These are phyloP conservation scores for Tilletia horrida DNA, from an alignment of 1,284 basidiomycete species.

Conservation along the genomic window DNA sequence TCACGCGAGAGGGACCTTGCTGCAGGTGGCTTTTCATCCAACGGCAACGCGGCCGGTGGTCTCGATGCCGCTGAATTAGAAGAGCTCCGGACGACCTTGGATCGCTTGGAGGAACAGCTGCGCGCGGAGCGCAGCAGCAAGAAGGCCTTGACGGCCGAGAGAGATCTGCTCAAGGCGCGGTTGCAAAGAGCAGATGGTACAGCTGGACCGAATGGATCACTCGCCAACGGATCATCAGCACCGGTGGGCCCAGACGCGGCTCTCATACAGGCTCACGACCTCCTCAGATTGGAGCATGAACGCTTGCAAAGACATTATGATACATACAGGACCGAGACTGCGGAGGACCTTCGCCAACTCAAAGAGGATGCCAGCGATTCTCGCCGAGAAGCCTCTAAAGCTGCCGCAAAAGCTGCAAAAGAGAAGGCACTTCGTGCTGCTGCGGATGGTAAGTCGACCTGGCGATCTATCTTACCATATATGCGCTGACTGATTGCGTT, in stretches of 20 bases:
- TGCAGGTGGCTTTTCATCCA: conserved; percentile 8
- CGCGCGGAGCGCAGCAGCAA: conserved; percentile 68
- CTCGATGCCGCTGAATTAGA: conserved; percentile 72
- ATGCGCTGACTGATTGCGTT: not conserved
- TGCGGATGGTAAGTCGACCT: conserved; percentile 47
- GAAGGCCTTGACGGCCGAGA: conserved; percentile 76
- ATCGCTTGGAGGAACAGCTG: conserved; percentile 72
- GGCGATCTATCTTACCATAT: not conserved
- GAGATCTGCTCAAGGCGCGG: conserved; percentile 67
- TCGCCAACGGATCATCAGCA: not conserved
- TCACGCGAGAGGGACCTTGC: conserved; percentile 44
- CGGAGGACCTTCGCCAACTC: conserved; percentile 65
- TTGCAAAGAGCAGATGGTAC: not conserved
- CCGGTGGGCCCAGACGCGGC: not conserved
- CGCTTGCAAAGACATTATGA: conserved; percentile 74
- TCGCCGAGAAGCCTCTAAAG: conserved; percentile 70
- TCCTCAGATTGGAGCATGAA: conserved; percentile 57
- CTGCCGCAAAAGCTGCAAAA: conserved; percentile 63
- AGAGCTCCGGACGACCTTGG: conserved; percentile 74
- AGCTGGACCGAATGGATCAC: not conserved
- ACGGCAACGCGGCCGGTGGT: conserved; percentile 29
- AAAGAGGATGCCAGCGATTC: conserved; percentile 71
- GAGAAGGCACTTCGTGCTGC: conserved; percentile 45
- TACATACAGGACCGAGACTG: conserved; percentile 73
- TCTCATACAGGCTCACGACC: conserved; percentile 8